These are phyloP conservation scores for Ambrosia trifida DNA, from an alignment of 129 eudicot genomes.

Conservation along the genomic window DNA sequence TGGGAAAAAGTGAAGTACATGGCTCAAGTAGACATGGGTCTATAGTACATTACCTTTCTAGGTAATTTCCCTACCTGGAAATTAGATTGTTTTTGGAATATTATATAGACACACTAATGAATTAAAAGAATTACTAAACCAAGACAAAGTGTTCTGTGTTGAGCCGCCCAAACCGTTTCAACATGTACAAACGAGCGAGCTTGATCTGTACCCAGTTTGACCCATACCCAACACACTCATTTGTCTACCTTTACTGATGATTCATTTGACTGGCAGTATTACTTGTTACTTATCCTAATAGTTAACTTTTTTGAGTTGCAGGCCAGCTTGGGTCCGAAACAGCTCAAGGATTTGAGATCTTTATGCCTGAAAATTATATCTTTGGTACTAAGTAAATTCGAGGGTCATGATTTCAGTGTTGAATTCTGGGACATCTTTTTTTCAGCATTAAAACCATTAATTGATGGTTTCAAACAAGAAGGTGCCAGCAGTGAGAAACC, in stretches of 20 bases:
- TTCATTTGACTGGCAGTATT: not conserved
- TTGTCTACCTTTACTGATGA: not conserved
- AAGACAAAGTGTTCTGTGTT: not conserved
- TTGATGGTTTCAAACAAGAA: slow-evolving; percentile 75
- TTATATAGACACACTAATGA: not conserved
- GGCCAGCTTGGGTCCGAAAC: slow-evolving; percentile 52
- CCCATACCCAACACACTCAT: not conserved
- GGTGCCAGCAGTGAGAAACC: slow-evolving; percentile 92
- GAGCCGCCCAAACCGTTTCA: not conserved
- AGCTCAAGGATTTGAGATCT: slow-evolving; percentile 77
- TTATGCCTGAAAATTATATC: slow-evolving; percentile 82
- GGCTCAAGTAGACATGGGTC: not conserved
- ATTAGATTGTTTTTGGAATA: not conserved
- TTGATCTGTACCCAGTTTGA: slow-evolving; percentile 1
- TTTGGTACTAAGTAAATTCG: slow-evolving; percentile 56
- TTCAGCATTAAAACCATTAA: slow-evolving; percentile 61
- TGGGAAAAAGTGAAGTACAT: not conserved
- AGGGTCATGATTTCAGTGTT: slow-evolving; percentile 60
- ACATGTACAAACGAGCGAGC: not conserved
- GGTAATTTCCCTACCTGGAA: not conserved
- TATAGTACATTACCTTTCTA: not conserved
- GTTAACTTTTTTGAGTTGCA: slow-evolving; percentile 39
- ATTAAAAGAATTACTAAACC: not conserved
- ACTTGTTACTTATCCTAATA: slow-evolving; percentile 26
- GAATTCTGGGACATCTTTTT: slow-evolving; percentile 87